Conservation (phyloP, 2,329 filamentous ascomycete genomes). For the Botrytis pseudocinerea region DNA sequence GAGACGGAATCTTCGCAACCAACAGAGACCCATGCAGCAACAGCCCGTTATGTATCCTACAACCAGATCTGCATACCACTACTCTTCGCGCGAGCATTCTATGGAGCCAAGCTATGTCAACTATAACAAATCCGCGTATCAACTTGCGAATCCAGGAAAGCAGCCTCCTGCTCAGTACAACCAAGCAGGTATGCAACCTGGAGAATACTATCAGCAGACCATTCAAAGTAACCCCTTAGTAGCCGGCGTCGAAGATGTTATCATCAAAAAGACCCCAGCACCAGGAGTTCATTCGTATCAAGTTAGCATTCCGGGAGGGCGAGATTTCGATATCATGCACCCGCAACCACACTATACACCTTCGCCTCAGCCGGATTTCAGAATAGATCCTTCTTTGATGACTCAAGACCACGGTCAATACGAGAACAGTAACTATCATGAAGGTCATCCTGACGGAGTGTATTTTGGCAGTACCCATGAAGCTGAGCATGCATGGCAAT, state of each 20-base stretch:
- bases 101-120: slow-evolving; percentile 33
- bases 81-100: slow-evolving; percentile 37
- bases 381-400: slow-evolving; percentile 38
- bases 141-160: slow-evolving; percentile 52
- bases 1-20: slow-evolving; percentile 28
- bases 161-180: slow-evolving; percentile 49
- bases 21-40: slow-evolving; percentile 27
- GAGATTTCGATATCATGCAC: slow-evolving; percentile 38
- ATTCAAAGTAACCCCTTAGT: slow-evolving; percentile 33
- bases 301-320: slow-evolving; percentile 44
- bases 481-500: slow-evolving; percentile 31
- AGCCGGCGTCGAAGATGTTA: slow-evolving; percentile 44
- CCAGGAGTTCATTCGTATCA: slow-evolving; percentile 40
- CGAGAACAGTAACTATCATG: slow-evolving; percentile 26
- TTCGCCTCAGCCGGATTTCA: slow-evolving; percentile 27
- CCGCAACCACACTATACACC: slow-evolving; percentile 20
- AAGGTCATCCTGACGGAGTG: slow-evolving; percentile 27
- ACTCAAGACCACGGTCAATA: slow-evolving; percentile 32
- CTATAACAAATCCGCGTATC: slow-evolving; percentile 51
- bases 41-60: slow-evolving; percentile 36
- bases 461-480: slow-evolving; percentile 34
- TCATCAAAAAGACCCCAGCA: slow-evolving; percentile 45
- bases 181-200: slow-evolving; percentile 45
- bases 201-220: slow-evolving; percentile 52
- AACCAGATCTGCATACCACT: slow-evolving; percentile 38